Percentiles rank a stretch among this genome's conserved stretches.
Conservation (phyloP, 2,329 filamentous ascomycete genomes). For the Hypoxylon sp. region DNA sequence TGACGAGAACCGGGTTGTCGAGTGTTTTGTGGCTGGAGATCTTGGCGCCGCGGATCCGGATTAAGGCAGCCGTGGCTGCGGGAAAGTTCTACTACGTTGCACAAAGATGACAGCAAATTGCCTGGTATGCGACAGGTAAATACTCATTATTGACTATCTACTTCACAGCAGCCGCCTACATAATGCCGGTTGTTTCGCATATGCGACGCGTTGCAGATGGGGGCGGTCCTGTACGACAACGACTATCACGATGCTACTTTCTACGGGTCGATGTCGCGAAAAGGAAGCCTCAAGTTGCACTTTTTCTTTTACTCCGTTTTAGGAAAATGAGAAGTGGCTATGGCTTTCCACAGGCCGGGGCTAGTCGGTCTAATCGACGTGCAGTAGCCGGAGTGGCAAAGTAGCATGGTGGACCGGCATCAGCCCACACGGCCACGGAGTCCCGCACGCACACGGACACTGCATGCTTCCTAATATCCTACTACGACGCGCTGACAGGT, state of each 20-base stretch:
- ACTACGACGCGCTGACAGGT: conserved; percentile 27
- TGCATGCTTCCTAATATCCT: conserved; percentile 10
- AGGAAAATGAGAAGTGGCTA: conserved; percentile 1
- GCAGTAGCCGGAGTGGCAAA: conserved; percentile 23
- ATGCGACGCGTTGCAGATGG: conserved; percentile 27
- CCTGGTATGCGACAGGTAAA: conserved; percentile 21
- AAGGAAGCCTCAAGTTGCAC: neutral
- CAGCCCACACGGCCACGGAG: conserved; percentile 36
- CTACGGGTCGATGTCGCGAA: conserved; percentile 4
- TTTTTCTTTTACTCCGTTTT: neutral
- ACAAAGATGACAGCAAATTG: conserved; percentile 22
- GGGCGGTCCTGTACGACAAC: conserved; percentile 5
- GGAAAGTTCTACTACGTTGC: conserved; percentile 28
- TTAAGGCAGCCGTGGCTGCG: conserved; percentile 13
- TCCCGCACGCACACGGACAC: conserved; percentile 14
- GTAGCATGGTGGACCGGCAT: conserved; percentile 33
- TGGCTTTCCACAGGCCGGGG: conserved; percentile 13
- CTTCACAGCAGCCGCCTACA: conserved; percentile 20
- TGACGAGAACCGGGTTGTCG: conserved; percentile 34
- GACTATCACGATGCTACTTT: conserved; percentile 6
- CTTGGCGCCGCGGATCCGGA: conserved; percentile 40
- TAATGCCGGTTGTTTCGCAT: conserved; percentile 27
- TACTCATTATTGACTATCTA: conserved; percentile 39
- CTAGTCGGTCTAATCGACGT: conserved; percentile 17
- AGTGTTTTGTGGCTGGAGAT: conserved; percentile 35